These are phyloP conservation scores for Solanum stenotomum DNA, from an alignment of 257 asterid genomes.

Conservation along the genomic window DNA sequence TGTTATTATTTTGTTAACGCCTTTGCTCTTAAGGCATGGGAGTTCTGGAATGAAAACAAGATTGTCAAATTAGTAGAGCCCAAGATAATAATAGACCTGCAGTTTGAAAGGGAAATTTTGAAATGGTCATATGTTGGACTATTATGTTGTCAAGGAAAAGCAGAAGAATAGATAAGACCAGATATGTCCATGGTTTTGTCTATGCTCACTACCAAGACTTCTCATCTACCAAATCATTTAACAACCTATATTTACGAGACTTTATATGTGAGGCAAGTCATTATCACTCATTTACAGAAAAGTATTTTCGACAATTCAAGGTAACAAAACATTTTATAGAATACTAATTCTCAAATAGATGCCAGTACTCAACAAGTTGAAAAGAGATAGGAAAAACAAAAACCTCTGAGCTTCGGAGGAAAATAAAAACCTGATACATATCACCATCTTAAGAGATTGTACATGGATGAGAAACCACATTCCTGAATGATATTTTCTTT, in stretches of 20 bases:
- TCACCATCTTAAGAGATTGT: not conserved
- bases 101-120: slow-evolving; percentile 17
- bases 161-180: slow-evolving; percentile 1
- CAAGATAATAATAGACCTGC: not conserved
- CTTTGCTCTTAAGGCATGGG: not conserved
- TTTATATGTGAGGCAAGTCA: too few relatives aligned
- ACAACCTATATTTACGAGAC: too few relatives aligned
- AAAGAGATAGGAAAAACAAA: not conserved
- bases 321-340: too few relatives aligned
- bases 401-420: not conserved
- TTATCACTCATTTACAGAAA: too few relatives aligned
- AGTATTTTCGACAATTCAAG: too few relatives aligned
- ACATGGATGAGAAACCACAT: not conserved
- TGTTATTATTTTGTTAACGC: not conserved
- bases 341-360: slow-evolving; percentile 5
- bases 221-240: too few relatives aligned
- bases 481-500: not conserved
- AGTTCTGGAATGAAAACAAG: not conserved
- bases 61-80: not conserved
- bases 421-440: not conserved
- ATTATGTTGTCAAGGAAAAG: slow-evolving; percentile 50
- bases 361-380: not conserved
- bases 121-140: slow-evolving; percentile 43
- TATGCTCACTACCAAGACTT: too few relatives aligned
- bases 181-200: too few relatives aligned